Base-by-base conservation (phyloP, 2,329 filamentous ascomycete genomes). In the Sarocladium brachiariae region DNA sequence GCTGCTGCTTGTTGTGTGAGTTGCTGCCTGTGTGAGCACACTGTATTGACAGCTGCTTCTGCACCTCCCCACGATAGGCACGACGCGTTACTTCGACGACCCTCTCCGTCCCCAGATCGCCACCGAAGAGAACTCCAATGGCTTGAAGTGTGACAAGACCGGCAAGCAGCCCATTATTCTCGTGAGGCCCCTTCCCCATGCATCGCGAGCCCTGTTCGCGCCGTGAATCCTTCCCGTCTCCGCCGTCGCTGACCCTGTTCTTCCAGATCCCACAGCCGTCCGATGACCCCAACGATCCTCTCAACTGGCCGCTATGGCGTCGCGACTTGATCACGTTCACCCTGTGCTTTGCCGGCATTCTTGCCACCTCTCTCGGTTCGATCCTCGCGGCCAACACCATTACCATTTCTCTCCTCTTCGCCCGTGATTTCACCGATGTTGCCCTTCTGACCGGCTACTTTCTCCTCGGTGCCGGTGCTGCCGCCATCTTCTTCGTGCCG, bases 301-400 rank as follows among this genome's bases (percentile, higher is more conserved):
- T 96, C 56, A 77, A 75, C 63, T 96, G 90, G 91, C 86, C 90
- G 19, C 67, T 95, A 54, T 92, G 87, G 87, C 81, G 80, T 58
- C 87, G 90, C 63, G 91, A 96, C 64, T 59, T 87, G 50, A 90
- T 93, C 62, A 85, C 90, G 54, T 73, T 82, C 52, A 78, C 88
- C 55, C 81, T 97, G 23, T 96, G 86, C 55, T 70, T 93, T 53
- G 79, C 86, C 21, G 86, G 87, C 55, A 84, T 96, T 61, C 85
- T 96, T 57, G 91, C 88, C 49, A 87, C 89, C 11, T 86, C 87
- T 1, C 81, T 95, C 9, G 89, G 87, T 25, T 87, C 92, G 4
- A 84, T 96, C 51, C 83, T 96, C 56, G 91, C 91, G 41, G 88
- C 91, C 52, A 91, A 95, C 67, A 95, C 90, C 1, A 71, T 96